Conservation (phyloP, 352 stramenopile genomes). For the Phytophthora hybrid region DNA sequence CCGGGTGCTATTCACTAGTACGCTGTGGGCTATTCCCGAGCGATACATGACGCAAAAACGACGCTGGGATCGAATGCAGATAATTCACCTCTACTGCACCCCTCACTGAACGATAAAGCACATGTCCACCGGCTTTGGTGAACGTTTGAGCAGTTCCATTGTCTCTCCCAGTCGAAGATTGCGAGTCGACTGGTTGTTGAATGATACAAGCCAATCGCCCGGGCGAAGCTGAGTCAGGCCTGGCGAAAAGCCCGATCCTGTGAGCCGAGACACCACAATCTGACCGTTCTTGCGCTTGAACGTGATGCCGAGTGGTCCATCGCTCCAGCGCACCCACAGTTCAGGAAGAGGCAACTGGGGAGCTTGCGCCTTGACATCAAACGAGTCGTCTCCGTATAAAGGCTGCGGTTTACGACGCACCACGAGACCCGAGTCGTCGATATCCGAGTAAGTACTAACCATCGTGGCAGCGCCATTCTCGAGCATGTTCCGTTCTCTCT, state of each 20-base stretch:
- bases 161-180: slow-evolving; percentile 74
- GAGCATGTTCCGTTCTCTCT: slow-evolving; percentile 65
- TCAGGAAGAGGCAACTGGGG: slow-evolving; percentile 56
- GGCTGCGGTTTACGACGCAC: slow-evolving; percentile 40
- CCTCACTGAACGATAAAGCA: slow-evolving; percentile 79
- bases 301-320: slow-evolving; percentile 80
- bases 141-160: slow-evolving; percentile 83
- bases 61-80: slow-evolving; percentile 5
- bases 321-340: slow-evolving; percentile 76
- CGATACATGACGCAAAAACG: slow-evolving; percentile 16
- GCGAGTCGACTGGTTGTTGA: slow-evolving; percentile 71
- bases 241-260: slow-evolving; percentile 67
- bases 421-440: slow-evolving; percentile 76
- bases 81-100: neutral
- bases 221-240: slow-evolving; percentile 72
- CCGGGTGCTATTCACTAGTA: slow-evolving; percentile 41
- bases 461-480: slow-evolving; percentile 41
- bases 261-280: slow-evolving; percentile 83
- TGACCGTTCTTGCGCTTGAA: slow-evolving; percentile 83
- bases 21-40: slow-evolving; percentile 35
- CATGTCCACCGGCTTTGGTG: slow-evolving; percentile 82
- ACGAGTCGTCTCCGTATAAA: slow-evolving; percentile 10
- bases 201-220: slow-evolving; percentile 82
- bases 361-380: slow-evolving; percentile 6
- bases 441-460: slow-evolving; percentile 71